Evolutionary conservation across 2,329 filamentous ascomycete species (phyloP), one percentile per base, ranked within the genome.

Genomic region (Xylaria sp.): DNA sequence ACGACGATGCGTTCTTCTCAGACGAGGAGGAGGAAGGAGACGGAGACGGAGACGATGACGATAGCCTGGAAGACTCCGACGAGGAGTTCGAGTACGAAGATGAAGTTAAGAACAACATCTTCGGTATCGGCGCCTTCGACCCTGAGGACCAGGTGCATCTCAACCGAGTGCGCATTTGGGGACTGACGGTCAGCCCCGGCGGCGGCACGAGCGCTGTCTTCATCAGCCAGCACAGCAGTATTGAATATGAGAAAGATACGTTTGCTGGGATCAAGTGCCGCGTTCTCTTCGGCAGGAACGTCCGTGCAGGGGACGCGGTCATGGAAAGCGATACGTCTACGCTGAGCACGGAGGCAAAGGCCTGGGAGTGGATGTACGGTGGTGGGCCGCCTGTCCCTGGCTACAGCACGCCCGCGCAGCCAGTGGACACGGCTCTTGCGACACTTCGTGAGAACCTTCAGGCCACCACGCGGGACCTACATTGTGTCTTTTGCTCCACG

Each of bases 291-390:
- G 75, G 71, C 39, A 52, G 42, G 44, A 58, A 54, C 57, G 58
- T 55, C 62, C 63, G 13, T n/a, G 19, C 47, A 0, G 61, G 63
- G 7, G 50, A 48, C 1, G 44, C 6, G 18, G 19, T 10, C 7
- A 10, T 11, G 10, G n/a, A 37, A 23, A 19, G 4, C 18, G 39
- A 44, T 39, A 39, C 7, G 9, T 30, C 9, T 30, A 7, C 50
- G 5, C 70, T 81, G 18, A 80, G 80, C n/a, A 83, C 82, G 1
- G 83, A 86, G 68, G 83, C 77, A 0, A 72, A 73, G 44, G 74
- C 81, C 50, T 85, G 82, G 78, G 79, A 84, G 62, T 83, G 80
- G 77, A 82, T 85, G 78, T 85, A 85, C 65, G 82, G 80, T 16
- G 72, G 73, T n/a, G 80, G 79, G 0, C 72, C 75, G 0, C 73